Percentiles rank a stretch among this genome's conserved stretches.
Evolutionary conservation across 2,329 filamentous ascomycete genomes (phyloP).

Genomic region (Fusarium beomiforme): DNA sequence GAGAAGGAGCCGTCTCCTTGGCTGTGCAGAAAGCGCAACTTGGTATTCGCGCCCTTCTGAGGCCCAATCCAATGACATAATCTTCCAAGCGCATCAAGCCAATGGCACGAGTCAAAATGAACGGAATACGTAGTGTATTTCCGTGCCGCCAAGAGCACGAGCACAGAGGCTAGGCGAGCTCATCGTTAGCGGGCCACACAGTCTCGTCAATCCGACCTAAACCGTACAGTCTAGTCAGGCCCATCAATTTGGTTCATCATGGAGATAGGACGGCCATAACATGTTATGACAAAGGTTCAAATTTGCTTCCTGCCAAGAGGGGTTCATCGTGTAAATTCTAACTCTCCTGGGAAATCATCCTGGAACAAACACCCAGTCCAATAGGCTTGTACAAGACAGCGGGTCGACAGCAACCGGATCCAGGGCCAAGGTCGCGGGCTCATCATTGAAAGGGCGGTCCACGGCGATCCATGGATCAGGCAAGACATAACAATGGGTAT

Average conservation of each 20-base stretch:
- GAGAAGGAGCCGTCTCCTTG: constrained; percentile 33
- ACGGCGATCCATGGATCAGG: constrained; percentile 23
- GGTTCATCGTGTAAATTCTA: constrained; percentile 15
- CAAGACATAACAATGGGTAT: constrained; percentile 13
- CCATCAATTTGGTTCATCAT: constrained; percentile 1
- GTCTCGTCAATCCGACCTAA: constrained; percentile 11
- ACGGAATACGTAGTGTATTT: constrained; percentile 2
- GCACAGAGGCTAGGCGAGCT: constrained; percentile 13
- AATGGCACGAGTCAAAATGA: constrained; percentile 5
- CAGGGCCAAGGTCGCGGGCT: constrained; percentile 38
- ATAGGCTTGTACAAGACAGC: constrained; percentile 20
- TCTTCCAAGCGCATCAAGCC: constrained; percentile 6
- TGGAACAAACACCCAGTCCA: neutral
- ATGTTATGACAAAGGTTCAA: constrained; percentile 5
- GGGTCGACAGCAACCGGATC: constrained; percentile 32
- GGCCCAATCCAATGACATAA: constrained; percentile 13
- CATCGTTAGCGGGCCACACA: constrained; percentile 26
- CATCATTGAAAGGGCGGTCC: constrained; percentile 28
- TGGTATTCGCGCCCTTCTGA: constrained; percentile 20
- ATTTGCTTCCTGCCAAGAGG: constrained; percentile 19
- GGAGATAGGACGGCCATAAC: constrained; percentile 28
- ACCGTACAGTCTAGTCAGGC: neutral
- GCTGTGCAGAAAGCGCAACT: constrained; percentile 19
- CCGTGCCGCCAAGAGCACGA: constrained; percentile 13
- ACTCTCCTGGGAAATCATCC: constrained; percentile 17